Base-by-base conservation (phyloP, 345 rosid genomes). In the Gossypium turneri region DNA sequence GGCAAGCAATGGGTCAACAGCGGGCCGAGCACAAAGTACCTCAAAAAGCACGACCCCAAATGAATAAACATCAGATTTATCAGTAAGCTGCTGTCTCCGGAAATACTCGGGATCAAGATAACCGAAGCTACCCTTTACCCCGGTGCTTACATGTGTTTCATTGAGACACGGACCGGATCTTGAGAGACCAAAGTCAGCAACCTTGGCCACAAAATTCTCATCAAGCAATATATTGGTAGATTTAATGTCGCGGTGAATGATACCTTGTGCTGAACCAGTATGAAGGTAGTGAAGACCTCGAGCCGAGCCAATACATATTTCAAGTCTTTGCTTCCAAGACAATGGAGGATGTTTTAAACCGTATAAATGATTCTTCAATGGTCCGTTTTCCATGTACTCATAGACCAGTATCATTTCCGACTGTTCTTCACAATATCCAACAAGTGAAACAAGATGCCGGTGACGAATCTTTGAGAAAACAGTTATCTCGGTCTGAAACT, bases 81-180 rank as follows among this genome's bases (percentile, higher is more conserved):
- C 97, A 0, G 97, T 94, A 72, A 94, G 92, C 80, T 92, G 98
- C 75, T 92, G 98, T 81, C 98, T 85, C 38, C 97, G 88, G 82
- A 92, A 91, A 77, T 94, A 94, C 78, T 94, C 98, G 11, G 97
- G 98, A 78, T 94, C 97, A 25, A 94, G 90, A 86, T 94, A 94
- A 0, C 98, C 98, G 12, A 94, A 94, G 81, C 99, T 95, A 22
- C 99, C 99, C 79, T 95, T 95, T 0, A 95, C 99, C 3, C 96
- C 97, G 0, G 99, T 95, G 69, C 99, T 95, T 7, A 95, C 98
- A 76, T 93, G 97, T 20, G 97, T 95, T 83, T 95, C 98, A 22
- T 93, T 79, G 7, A 95, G 86, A 78, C 99, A 88, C 2, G 99
- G 99, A 34, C 98, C 99, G 0, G 96, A 86, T 84, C 98, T 90